phyloP scores from a whole-genome alignment of 2,329 filamentous ascomycete species.

The Colletotrichum trifolii region DNA sequence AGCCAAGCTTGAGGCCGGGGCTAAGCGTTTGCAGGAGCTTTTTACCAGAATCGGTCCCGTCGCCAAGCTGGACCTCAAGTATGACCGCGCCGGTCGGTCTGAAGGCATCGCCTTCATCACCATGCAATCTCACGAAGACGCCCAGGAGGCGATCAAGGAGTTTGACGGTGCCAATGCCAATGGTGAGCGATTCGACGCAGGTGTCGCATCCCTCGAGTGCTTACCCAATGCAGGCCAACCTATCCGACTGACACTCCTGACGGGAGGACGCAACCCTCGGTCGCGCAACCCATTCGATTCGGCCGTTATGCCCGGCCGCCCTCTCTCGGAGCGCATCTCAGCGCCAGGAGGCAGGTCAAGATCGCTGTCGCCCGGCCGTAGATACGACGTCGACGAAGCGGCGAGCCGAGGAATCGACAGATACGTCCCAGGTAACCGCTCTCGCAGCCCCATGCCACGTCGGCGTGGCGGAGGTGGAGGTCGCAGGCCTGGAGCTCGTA shows the following conservation, averaged over 20 bases:
- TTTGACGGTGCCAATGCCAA: conserved; percentile 93
- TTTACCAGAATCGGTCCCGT: conserved; percentile 83
- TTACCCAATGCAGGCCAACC: conserved; percentile 70
- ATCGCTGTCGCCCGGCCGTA: conserved; percentile 64
- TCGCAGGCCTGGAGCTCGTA: conserved; percentile 61
- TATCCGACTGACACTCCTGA: conserved; percentile 77
- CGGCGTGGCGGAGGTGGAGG: conserved; percentile 59
- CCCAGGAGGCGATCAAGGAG: conserved; percentile 78
- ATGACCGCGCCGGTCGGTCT: conserved; percentile 89
- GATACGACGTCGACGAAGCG: conserved; percentile 65
- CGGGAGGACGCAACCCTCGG: conserved; percentile 55
- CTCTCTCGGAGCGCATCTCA: conserved; percentile 71
- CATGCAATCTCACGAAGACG: conserved; percentile 78
- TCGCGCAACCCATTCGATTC: conserved; percentile 67
- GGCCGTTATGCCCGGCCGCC: conserved; percentile 64
- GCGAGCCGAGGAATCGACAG: conserved; percentile 78
- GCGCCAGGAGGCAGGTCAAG: conserved; percentile 68
- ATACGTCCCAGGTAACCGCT: conserved; percentile 75
- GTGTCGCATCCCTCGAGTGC: not conserved
- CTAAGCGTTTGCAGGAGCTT: conserved; percentile 70
- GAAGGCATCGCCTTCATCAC: conserved; percentile 87
- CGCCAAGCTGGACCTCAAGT: conserved; percentile 75
- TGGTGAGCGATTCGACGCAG: conserved; percentile 55
- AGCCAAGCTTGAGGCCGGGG: not conserved
- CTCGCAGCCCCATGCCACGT: conserved; percentile 69